A percentile compares a stretch with the other conserved stretches of the same genome.
phyloP scores from a whole-genome alignment of 1,284 basidiomycete genomes.

The Melanopsichium pennsylvanicum region DNA sequence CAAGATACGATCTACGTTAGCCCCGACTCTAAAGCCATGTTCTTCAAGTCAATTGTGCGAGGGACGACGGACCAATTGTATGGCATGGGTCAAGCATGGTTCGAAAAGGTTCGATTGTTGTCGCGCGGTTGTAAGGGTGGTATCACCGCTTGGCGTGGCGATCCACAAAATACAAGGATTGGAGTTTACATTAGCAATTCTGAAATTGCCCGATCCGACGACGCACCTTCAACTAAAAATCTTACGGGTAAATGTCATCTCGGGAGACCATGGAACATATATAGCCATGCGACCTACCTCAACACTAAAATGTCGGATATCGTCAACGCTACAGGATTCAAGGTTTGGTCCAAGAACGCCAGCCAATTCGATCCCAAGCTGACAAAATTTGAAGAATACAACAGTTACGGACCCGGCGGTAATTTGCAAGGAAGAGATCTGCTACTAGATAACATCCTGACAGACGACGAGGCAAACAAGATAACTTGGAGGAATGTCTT shows the following conservation, averaged over 20 bases:
- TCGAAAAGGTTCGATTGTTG: constrained; percentile 24
- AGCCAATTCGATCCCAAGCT: constrained; percentile 10
- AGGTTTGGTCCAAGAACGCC: constrained; percentile 5
- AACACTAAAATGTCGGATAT: constrained; percentile 28
- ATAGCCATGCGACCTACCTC: constrained; percentile 19
- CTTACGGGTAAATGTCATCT: constrained; percentile 17
- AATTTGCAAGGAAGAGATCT: not conserved
- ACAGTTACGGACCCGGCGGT: constrained; percentile 14
- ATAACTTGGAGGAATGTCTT: constrained; percentile 21
- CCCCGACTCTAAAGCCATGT: constrained; percentile 8
- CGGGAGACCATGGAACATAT: constrained; percentile 24
- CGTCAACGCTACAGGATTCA: constrained; percentile 18
- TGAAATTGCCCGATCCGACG: constrained; percentile 7
- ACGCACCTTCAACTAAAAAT: constrained; percentile 5
- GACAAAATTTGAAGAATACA: constrained; percentile 29
- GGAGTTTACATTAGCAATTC: constrained; percentile 38
- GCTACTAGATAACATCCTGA: constrained; percentile 4
- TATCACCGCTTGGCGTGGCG: constrained; percentile 39
- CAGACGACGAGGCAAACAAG: constrained; percentile 12
- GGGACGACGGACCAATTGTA: constrained; percentile 45
- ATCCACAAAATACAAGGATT: constrained; percentile 7
- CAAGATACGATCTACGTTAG: constrained; percentile 38
- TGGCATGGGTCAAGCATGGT: constrained; percentile 34
- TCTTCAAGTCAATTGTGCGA: constrained; percentile 15
- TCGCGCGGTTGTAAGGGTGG: constrained; percentile 25